Conservation (phyloP, 176 grass and related monocot genomes). For the Carex pumila region DNA sequence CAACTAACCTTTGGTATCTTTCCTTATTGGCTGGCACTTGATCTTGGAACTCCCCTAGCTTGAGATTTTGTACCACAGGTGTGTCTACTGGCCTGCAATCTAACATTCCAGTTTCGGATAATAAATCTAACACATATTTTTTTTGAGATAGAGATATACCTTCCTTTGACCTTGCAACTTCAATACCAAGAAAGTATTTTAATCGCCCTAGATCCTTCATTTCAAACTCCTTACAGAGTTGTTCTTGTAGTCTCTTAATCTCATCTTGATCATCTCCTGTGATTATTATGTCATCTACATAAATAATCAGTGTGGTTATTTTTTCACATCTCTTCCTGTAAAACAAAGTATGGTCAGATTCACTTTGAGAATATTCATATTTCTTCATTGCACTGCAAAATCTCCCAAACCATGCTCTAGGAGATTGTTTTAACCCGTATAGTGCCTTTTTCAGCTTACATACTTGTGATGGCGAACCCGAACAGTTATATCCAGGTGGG, state of each 20-base stretch:
- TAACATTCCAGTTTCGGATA: not conserved
- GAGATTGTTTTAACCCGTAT: too few relatives aligned
- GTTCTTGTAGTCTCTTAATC: not conserved
- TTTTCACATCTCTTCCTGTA: too few relatives aligned
- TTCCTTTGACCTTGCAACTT: slow-evolving; percentile 1
- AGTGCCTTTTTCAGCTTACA: too few relatives aligned
- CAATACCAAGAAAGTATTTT: not conserved
- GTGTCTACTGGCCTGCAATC: not conserved
- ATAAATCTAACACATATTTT: not conserved
- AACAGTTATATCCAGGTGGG: too few relatives aligned
- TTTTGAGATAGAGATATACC: not conserved
- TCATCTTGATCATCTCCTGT: not conserved
- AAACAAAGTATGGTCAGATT: too few relatives aligned
- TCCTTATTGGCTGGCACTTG: not conserved
- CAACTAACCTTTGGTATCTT: not conserved
- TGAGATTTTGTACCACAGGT: not conserved
- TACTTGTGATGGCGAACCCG: too few relatives aligned
- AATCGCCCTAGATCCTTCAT: not conserved
- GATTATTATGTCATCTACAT: not conserved
- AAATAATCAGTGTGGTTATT: too few relatives aligned
- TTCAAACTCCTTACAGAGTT: not conserved
- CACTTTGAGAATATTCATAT: too few relatives aligned
- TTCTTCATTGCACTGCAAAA: too few relatives aligned
- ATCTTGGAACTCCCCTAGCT: not conserved
- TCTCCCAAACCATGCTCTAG: too few relatives aligned